Evolutionary conservation across 2,329 filamentous ascomycete genomes (phyloP), one percentile per base, ranked within the genome.

Genomic region (Fusarium annulatum): DNA sequence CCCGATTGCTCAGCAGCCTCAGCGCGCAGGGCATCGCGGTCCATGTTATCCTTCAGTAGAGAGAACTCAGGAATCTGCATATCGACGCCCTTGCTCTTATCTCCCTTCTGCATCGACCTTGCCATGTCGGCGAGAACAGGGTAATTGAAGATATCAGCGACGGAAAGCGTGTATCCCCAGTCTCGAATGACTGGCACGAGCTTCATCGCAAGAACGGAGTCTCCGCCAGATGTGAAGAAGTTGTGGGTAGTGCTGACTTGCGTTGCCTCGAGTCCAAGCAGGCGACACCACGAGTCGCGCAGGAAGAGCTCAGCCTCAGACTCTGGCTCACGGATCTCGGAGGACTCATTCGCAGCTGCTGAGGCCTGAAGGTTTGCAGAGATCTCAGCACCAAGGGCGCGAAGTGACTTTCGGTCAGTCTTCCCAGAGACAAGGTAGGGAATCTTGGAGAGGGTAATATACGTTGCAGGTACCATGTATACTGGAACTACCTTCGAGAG

Each of bases 161-260:
- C 85, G 1, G 84, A 85, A 34, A 88, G 75, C 0, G 79, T 71
- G n/a, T 86, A 76, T 8, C 81, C 81, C 28, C 76, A 76, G 7
- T 79, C 80, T 36, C 84, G 81, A 2, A 85, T 83, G 14, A 81
- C 77, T 1, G 85, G 81, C 1, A 86, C 85, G 0, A 88, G 79
- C 67, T 82, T 84, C 86, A 88, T 88, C 4, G 86, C 86, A 7
- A 82, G 81, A 8, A 88, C 80, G 0, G 86, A 88, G 76, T 88
- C 86, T 14, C 86, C 86, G 1, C 86, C 86, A 1, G 86, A 80
- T 1, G 80, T 81, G 71, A 87, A 84, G 80, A 87, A 87, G 78
- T 82, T 84, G 67, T 85, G 82, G 1, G 81, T 76, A 1, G 80
- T 78, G 3, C 81, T 78, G 51, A 85, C 73, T 9, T 76, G 68